phyloP scores from a whole-genome alignment of 352 stramenopile genomes.

The Pythium aquatile region DNA sequence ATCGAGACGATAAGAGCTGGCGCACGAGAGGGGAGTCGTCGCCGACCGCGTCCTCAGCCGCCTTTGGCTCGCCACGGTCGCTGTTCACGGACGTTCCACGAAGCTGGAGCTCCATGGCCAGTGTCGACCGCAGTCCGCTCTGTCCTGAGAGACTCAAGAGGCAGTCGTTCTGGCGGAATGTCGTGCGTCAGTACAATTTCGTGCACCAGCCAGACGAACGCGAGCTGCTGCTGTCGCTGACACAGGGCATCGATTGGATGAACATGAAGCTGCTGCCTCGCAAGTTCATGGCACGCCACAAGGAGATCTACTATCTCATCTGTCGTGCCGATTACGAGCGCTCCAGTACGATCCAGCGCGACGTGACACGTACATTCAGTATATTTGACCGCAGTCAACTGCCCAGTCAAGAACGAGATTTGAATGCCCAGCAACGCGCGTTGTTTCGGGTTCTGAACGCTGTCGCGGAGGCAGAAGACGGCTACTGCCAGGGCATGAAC shows the following conservation, averaged over 20 bases:
- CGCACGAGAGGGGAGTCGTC: slow-evolving; percentile 15
- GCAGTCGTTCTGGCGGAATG: slow-evolving; percentile 71
- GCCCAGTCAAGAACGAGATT: slow-evolving; percentile 33
- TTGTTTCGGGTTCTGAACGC: slow-evolving; percentile 82
- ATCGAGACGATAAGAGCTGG: slow-evolving; percentile 29
- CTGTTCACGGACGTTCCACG: background rate
- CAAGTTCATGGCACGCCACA: slow-evolving; percentile 65
- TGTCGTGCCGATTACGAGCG: slow-evolving; percentile 58
- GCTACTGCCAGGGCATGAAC: slow-evolving; percentile 89
- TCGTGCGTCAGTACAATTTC: slow-evolving; percentile 84
- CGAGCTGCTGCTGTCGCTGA: slow-evolving; percentile 59
- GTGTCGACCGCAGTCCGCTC: background rate
- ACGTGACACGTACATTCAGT: slow-evolving; percentile 85
- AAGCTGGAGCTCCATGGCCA: slow-evolving; percentile 1
- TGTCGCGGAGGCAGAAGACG: slow-evolving; percentile 72
- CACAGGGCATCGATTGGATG: slow-evolving; percentile 63
- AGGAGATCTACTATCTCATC: slow-evolving; percentile 77
- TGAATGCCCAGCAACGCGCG: slow-evolving; percentile 54
- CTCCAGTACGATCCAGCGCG: slow-evolving; percentile 68
- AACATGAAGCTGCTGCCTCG: slow-evolving; percentile 45
- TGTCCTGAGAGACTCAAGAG: slow-evolving; percentile 31
- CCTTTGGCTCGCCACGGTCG: slow-evolving; percentile 3
- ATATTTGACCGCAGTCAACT: slow-evolving; percentile 68
- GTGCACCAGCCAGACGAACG: slow-evolving; percentile 56
- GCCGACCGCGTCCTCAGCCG: slow-evolving; percentile 9